Base-by-base conservation (phyloP, 106 monocot species). In the Phalaenopsis equestris region DNA sequence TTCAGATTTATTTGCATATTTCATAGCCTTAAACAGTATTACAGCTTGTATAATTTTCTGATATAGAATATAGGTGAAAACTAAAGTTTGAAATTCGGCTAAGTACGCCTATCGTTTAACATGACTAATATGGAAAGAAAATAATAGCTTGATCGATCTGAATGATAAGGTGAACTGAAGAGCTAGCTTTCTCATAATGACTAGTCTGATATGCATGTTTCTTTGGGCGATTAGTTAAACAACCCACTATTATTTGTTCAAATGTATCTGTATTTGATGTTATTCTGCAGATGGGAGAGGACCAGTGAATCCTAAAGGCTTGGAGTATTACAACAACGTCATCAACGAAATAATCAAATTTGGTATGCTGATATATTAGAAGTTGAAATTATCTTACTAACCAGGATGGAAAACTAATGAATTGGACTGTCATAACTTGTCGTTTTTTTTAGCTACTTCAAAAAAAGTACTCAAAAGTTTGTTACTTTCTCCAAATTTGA, bases 281-380 rank as follows among this genome's bases (percentile, higher is more conserved):
- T 82, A 30, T 73, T 42, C 14, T 70, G 46, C 76, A 93, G 93
- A 80, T 79, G 93, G 90, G 12, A 88, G 93, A 89, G 90, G 90
- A 64, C 81, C 55, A 38, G 75, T 90, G 7, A 93, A 93, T 84
- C 85, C 86, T 19, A 87, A 90, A 77, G 93, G 90, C n/a, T 3
- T 93, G 0, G 81, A 87, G 77, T 93, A 83, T 67, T 93, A 90
- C 77, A 90, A 88, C 82, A 89, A 89, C 70, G 72, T 93, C 70
- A 90, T 93, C 41, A 77, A 93, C 67, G 86, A 87, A 23, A 83
- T 93, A 30, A 77, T 93, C 18, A 72, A 82, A 42, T 57, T 87
- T 73, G 93, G 90, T 93, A 67, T 79, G 72, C 38, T 74, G 52
- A 77, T 67, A 39, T 3, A 55, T 75, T 57, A 9, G 73, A 56